Evolutionary conservation across 192 early-diverging fungal genomes (phyloP).

Genomic region (Spinellus fusiger): DNA sequence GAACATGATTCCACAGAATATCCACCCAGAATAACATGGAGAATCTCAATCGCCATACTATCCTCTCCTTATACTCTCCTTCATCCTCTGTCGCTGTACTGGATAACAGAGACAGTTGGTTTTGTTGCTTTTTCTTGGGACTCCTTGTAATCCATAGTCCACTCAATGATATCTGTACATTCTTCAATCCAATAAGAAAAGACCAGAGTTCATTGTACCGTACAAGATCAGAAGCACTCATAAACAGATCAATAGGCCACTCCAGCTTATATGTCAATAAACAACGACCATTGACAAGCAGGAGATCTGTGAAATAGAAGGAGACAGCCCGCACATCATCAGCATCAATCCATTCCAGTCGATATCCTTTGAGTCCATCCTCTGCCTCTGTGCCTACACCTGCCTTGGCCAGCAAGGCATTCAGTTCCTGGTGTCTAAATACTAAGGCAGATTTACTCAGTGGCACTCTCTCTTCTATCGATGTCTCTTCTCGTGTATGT

Average conservation of each 20-base stretch:
- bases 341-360: constrained; percentile 5
- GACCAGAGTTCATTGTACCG: constrained; percentile 57
- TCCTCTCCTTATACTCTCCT: constrained; percentile 22
- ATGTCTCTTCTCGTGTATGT: neutral
- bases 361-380: constrained; percentile 17
- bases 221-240: constrained; percentile 49
- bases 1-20: constrained; percentile 64
- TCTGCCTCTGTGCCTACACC: constrained; percentile 34
- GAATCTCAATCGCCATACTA: constrained; percentile 47
- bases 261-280: constrained; percentile 47
- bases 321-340: neutral
- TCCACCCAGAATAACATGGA: constrained; percentile 68
- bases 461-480: neutral
- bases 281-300: constrained; percentile 44
- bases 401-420: constrained; percentile 31
- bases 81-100: neutral
- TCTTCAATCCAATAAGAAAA: constrained; percentile 55
- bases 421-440: constrained; percentile 36
- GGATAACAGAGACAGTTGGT: neutral
- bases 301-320: constrained; percentile 39
- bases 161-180: constrained; percentile 49
- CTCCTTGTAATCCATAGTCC: constrained; percentile 29
- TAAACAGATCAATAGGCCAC: constrained; percentile 70
- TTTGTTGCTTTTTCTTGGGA: neutral
- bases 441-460: constrained; percentile 4